Conservation (phyloP, 2,329 filamentous ascomycete species). For the Madurella mycetomatis region DNA sequence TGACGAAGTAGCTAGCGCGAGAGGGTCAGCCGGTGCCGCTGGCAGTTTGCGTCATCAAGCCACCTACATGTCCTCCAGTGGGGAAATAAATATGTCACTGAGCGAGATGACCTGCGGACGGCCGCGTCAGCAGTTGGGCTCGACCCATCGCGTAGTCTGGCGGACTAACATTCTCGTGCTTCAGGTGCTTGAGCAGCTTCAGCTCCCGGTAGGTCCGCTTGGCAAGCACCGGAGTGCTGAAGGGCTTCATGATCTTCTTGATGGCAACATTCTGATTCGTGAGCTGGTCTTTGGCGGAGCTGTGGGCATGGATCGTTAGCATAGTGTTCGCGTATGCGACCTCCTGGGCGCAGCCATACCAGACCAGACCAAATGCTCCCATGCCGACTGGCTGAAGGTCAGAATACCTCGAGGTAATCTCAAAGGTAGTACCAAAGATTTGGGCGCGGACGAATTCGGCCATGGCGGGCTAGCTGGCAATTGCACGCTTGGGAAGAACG, state of each 20-base stretch:
- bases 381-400: slow-evolving; percentile 98
- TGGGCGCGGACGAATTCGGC: slow-evolving; percentile 98
- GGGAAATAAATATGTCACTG: slow-evolving; percentile 99
- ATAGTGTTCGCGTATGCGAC: neutral
- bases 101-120: slow-evolving; percentile 78
- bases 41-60: neutral
- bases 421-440: slow-evolving; percentile 99
- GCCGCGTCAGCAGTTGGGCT: slow-evolving; percentile 21
- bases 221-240: slow-evolving; percentile 96
- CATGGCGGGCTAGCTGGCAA: slow-evolving; percentile 57
- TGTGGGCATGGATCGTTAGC: slow-evolving; percentile 36
- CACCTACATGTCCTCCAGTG: slow-evolving; percentile 91
- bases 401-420: slow-evolving; percentile 99
- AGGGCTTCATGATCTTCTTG: slow-evolving; percentile 99
- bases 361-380: slow-evolving; percentile 97
- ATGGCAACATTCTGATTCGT: slow-evolving; percentile 95
- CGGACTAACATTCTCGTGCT: slow-evolving; percentile 80
- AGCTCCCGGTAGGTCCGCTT: slow-evolving; percentile 97
- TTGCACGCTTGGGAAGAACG: slow-evolving; percentile 12
- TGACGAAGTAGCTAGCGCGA: slow-evolving; percentile 80
- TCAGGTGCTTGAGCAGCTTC: slow-evolving; percentile 93
- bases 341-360: slow-evolving; percentile 47
- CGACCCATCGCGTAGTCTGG: neutral
- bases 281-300: slow-evolving; percentile 96
- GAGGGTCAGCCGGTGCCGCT: slow-evolving; percentile 17